Evolutionary conservation across 164 flowering plant species (phyloP), one percentile per base, ranked within the genome.

Genomic region (Annona cherimola): DNA sequence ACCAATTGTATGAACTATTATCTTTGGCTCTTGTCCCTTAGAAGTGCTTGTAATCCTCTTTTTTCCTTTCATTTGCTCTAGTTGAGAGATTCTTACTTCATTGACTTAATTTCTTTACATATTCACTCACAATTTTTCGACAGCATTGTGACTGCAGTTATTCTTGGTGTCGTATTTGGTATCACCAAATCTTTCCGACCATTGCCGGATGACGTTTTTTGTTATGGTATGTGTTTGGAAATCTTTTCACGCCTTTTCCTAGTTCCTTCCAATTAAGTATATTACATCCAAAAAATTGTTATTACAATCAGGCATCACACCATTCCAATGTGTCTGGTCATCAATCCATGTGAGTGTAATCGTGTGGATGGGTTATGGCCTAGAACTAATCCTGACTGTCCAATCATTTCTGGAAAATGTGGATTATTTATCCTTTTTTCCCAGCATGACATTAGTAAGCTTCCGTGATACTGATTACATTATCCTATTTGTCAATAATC

Each of bases 71-170:
- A 44, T 45, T 68, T 26, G 42, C n/a, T 62, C 62, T 11, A 72
- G 2, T 72, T 11, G 41, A 5, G 4, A 67, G 41, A 42, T 42
- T 54, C 40, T 12, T 6, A 42, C 50, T 14, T 7, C 43, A 39
- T 59, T 73, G 12, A 70, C 46, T 57, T 11, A 44, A 42, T 42
- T 63, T 62, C 45, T 18, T 68, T 62, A n/a, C 9, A 11, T 19
- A 54, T 19, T n/a, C 43, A 63, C 50, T 75, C 41, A 42, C 20
- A 26, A n/a, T 62, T 3, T 76, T 77, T 68, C 73, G 80, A 81
- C 86, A 92, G 98, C 75, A 79, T 90, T 55, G 83, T 90, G 40
- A 90, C 97, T 57, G 85, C 82, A 61, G 90, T 76, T 69, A 82
- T 88, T 40, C 94, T 94, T 69, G 93, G 84, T 76, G 88, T 90